Conservation (phyloP, 2,329 filamentous ascomycete species). For the Neonectria sp. region DNA sequence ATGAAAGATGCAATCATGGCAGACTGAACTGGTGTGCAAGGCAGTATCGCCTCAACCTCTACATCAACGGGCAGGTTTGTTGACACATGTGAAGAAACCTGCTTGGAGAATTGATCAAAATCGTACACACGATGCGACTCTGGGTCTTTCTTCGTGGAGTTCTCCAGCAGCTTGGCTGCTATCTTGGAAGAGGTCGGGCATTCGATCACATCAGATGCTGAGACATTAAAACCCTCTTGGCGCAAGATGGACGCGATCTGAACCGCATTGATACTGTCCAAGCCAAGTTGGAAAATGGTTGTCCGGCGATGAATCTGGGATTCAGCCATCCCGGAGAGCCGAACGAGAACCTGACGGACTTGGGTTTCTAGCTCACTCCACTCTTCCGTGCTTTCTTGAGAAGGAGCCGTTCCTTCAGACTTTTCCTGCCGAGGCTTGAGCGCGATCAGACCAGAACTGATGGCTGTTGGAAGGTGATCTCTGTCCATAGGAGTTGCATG, state of each 20-base stretch:
- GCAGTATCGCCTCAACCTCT: slow-evolving; percentile 73
- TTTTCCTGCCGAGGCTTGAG: slow-evolving; percentile 42
- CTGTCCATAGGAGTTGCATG: slow-evolving; percentile 42
- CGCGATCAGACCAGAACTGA: slow-evolving; percentile 37
- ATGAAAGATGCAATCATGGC: slow-evolving; percentile 85
- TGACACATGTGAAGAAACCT: slow-evolving; percentile 50
- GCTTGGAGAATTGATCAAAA: slow-evolving; percentile 55
- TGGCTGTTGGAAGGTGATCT: slow-evolving; percentile 40
- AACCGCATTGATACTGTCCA: slow-evolving; percentile 91
- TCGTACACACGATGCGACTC: slow-evolving; percentile 51
- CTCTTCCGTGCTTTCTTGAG: slow-evolving; percentile 40
- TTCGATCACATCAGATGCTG: slow-evolving; percentile 82
- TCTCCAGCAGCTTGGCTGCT: slow-evolving; percentile 47
- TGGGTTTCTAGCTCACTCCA: slow-evolving; percentile 68
- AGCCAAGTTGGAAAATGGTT: slow-evolving; percentile 88
- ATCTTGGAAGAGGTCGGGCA: slow-evolving; percentile 63
- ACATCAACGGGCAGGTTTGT: slow-evolving; percentile 34
- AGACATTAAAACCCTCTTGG: slow-evolving; percentile 69
- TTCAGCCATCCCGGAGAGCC: slow-evolving; percentile 68
- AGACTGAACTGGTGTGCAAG: slow-evolving; percentile 85
- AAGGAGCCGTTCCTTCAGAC: slow-evolving; percentile 23
- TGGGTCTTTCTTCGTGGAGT: slow-evolving; percentile 18
- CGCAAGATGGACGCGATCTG: slow-evolving; percentile 82
- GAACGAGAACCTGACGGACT: slow-evolving; percentile 71
- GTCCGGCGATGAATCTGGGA: slow-evolving; percentile 70